Conservation (phyloP, 805 yeast genomes). For the Pichia manshurica region DNA sequence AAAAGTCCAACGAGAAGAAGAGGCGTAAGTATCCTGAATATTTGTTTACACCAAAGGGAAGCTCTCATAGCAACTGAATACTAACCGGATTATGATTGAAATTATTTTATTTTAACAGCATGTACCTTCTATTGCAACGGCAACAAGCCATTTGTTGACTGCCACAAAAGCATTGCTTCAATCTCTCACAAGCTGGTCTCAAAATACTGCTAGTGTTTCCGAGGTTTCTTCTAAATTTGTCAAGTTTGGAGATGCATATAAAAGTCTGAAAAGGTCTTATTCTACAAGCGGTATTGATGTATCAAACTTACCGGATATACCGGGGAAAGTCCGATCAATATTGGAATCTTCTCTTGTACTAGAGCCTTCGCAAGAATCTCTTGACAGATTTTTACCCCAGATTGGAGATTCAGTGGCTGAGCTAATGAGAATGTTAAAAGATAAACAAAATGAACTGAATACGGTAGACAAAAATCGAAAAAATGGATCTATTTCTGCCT, state of each 20-base stretch:
- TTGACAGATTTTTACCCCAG: constrained; percentile 75
- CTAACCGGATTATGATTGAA: too few species aligned
- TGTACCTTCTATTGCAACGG: constrained; percentile 59
- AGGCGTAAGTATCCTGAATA: constrained; percentile 9
- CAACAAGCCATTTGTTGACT: constrained; percentile 50
- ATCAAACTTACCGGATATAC: constrained; percentile 85
- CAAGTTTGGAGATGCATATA: constrained; percentile 87
- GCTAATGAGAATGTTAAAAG: constrained; percentile 70
- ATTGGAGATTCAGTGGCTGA: constrained; percentile 83
- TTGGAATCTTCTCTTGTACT: constrained; percentile 83
- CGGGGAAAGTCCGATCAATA: constrained; percentile 69
- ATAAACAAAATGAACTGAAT: constrained; percentile 52
- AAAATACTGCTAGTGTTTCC: constrained; percentile 67
- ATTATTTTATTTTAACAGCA: too few species aligned
- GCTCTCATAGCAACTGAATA: too few species aligned
- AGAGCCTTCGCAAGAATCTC: constrained; percentile 73
- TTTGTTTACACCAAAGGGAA: background rate
- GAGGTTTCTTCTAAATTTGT: constrained; percentile 90
- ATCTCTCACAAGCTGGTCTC: constrained; percentile 85
- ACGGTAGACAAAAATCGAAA: constrained; percentile 14
- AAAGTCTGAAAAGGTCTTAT: constrained; percentile 78
- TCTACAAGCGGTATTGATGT: constrained; percentile 73
- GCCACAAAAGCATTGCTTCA: constrained; percentile 88
- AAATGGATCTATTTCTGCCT: constrained; percentile 3
- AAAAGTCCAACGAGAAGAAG: constrained; percentile 10